Evolutionary conservation across 192 early-diverging fungal species (phyloP), one percentile per base, ranked within the genome.

Genomic region (Umbelopsis sp.): DNA sequence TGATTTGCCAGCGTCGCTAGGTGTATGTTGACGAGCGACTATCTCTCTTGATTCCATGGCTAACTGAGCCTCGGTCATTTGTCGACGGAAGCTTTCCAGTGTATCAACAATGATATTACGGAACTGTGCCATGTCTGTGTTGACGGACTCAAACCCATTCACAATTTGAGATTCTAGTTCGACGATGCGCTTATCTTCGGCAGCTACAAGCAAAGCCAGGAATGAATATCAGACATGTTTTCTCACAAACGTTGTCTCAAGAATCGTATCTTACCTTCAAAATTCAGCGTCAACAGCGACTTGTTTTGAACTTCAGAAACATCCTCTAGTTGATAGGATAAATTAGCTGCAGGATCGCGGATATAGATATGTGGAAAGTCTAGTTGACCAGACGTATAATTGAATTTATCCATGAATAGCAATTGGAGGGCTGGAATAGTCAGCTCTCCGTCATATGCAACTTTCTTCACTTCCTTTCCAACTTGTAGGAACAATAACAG

Each of bases 391-490:
- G 90, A 77, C 50, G 84, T 85, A 66, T 83, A 87, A 51, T 78
- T 80, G 65, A 90, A 93, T 62, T 89, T 89, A 65, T 93, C 91
- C 66, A 91, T 89, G 74, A 93, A 93, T 45, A 93, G 65, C 80
- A 91, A 89, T 51, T 83, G 73, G n/a, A 93, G 74, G 0, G 83
- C 80, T 8, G 89, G 82, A 22, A 85, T 78, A 36, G 84, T 88
- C 32, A 87, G 74, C 9, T 84, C 82, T 11, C 86, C 90, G 34
- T 77, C 71, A 29, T 90, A 82, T 14, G 31, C 54, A 0, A 84
- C 82, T 69, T 87, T 85, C 53, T 91, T 91, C 3, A 83, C 81
- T 14, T 87, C 83, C 56, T 91, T 89, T 2, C 81, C 86, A 1
- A 93, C 75, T 78, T 91, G 86, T 34, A 93, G 66, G 71, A 80